Evolutionary conservation across 2,329 filamentous ascomycete genomes (phyloP).

Genomic region (Penicillium expansum): DNA sequence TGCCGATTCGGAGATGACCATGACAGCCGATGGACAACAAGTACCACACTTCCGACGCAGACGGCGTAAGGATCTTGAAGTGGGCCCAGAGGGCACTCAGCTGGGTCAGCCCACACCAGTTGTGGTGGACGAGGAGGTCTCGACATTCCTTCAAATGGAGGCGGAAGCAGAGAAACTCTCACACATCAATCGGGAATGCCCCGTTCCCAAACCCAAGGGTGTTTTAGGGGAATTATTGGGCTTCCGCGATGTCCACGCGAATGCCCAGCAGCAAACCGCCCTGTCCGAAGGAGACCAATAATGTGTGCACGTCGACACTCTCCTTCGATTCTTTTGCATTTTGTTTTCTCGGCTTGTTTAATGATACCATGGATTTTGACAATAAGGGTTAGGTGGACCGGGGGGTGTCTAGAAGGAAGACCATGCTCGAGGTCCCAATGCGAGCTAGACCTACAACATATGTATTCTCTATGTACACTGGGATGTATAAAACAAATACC

Average conservation of each 20-base stretch:
- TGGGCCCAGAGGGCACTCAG: constrained; percentile 13
- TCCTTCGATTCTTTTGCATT: background rate
- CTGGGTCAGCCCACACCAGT: constrained; percentile 18
- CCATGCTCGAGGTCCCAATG: constrained; percentile 6
- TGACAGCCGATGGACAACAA: constrained; percentile 45
- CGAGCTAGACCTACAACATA: constrained; percentile 6
- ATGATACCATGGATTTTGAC: constrained; percentile 27
- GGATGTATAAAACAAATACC: constrained; percentile 18
- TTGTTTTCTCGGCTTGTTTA: constrained; percentile 18
- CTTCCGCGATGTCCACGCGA: constrained; percentile 50
- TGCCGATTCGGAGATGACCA: constrained; percentile 62
- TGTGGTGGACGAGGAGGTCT: constrained; percentile 43
- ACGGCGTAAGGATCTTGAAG: constrained; percentile 35
- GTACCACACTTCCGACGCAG: constrained; percentile 37
- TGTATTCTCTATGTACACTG: constrained; percentile 15
- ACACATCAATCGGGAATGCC: constrained; percentile 69
- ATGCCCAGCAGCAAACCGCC: constrained; percentile 16
- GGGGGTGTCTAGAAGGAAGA: constrained; percentile 7
- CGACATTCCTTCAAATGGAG: constrained; percentile 43
- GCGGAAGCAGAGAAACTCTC: constrained; percentile 41
- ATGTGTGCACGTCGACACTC: background rate
- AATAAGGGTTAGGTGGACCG: constrained; percentile 4
- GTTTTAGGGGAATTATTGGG: constrained; percentile 73
- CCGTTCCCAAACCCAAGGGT: constrained; percentile 84
- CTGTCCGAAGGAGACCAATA: constrained; percentile 18